Conservation (phyloP, 306 rosid species). For the Quercus wislizeni region DNA sequence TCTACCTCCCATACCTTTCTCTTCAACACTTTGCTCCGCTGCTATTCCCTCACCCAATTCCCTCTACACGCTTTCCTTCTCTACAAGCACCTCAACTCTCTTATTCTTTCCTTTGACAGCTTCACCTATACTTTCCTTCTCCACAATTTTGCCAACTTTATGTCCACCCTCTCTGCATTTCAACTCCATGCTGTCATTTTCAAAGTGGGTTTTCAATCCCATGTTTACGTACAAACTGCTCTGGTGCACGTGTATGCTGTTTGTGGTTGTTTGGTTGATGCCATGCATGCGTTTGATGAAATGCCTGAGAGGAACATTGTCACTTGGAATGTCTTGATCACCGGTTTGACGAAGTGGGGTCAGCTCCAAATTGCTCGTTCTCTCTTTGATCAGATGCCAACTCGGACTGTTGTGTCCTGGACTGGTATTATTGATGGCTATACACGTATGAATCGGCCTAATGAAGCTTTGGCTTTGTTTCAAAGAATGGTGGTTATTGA, state of each 20-base stretch:
- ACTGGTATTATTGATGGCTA: conserved; percentile 63
- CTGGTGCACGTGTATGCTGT: conserved; percentile 38
- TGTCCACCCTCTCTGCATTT: conserved; percentile 22
- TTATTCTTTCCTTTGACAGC: conserved; percentile 36
- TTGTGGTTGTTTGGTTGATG: conserved; percentile 45
- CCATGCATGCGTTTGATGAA: conserved; percentile 46
- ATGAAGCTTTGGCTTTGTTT: conserved; percentile 49
- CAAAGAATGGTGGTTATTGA: conserved; percentile 47
- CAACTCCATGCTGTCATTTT: conserved; percentile 57
- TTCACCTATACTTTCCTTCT: conserved; percentile 55
- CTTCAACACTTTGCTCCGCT: conserved; percentile 51
- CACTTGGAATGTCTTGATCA: conserved; percentile 70
- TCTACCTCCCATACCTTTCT: conserved; percentile 30
- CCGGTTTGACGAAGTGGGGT: conserved; percentile 56
- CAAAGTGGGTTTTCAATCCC: conserved; percentile 62
- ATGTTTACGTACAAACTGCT: conserved; percentile 62
- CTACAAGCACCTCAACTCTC: not conserved
- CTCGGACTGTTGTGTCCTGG: conserved; percentile 64
- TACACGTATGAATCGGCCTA: conserved; percentile 43
- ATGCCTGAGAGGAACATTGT: conserved; percentile 52
- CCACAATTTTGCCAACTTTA: conserved; percentile 45
- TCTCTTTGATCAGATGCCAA: conserved; percentile 52
- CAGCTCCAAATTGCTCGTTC: conserved; percentile 50
- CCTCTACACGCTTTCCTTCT: conserved; percentile 49
- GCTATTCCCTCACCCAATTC: conserved; percentile 31